Percentiles rank a stretch among this genome's conserved stretches.
These are phyloP conservation scores for Heritiera fomes DNA, from an alignment of 345 rosid species.

Conservation along the genomic window DNA sequence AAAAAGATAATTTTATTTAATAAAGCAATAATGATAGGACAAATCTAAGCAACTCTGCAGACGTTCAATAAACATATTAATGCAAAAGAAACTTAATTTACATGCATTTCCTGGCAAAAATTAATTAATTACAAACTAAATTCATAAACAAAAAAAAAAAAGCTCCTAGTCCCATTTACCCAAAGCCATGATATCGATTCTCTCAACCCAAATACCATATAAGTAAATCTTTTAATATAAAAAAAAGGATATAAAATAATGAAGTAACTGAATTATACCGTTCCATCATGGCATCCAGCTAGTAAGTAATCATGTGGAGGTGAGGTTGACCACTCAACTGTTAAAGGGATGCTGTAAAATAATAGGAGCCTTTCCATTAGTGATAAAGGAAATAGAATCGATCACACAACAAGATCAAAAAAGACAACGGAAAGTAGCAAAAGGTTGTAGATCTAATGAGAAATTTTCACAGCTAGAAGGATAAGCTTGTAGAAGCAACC, in stretches of 20 bases:
- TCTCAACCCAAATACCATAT: conserved; percentile 8
- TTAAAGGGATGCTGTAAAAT: conserved; percentile 70
- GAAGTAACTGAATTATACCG: conserved; percentile 40
- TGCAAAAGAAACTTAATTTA: neutral
- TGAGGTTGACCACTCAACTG: conserved; percentile 82
- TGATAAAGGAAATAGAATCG: conserved; percentile 16
- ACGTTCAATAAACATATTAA: conserved; percentile 8
- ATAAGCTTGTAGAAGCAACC: neutral
- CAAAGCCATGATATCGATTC: neutral
- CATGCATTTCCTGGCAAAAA: neutral
- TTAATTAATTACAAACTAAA: neutral
- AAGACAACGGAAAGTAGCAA: neutral
- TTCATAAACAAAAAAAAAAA: neutral
- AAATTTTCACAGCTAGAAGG: neutral
- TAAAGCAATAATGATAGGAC: neutral
- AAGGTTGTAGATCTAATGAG: neutral
- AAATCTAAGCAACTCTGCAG: neutral
- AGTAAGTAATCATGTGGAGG: conserved; percentile 69
- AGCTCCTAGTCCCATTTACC: neutral
- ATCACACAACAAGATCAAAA: neutral
- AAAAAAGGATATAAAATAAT: conserved; percentile 3
- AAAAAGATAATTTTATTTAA: neutral
- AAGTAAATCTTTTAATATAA: conserved; percentile 2
- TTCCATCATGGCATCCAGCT: conserved; percentile 97
- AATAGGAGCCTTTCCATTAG: conserved; percentile 29